These are phyloP conservation scores for Gracilaria gracilis DNA, from an alignment of 23 red algal species.

Conservation along the genomic window DNA sequence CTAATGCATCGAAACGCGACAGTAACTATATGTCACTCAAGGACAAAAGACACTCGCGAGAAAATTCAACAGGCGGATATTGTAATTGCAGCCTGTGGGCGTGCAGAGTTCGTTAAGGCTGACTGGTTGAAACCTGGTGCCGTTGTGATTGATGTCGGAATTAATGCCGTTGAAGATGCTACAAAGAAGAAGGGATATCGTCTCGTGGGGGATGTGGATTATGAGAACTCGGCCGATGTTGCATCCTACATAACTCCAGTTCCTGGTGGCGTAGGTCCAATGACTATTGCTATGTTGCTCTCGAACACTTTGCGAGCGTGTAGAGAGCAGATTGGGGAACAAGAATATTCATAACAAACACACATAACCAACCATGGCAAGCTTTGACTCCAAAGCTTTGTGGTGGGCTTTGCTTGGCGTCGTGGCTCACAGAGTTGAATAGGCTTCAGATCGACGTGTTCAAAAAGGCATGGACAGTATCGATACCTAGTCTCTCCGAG, in stretches of 20 bases:
- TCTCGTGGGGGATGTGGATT: slow-evolving; percentile 93
- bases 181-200: slow-evolving; percentile 87
- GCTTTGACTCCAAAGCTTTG: background rate
- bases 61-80: slow-evolving; percentile 81
- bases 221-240: slow-evolving; percentile 40
- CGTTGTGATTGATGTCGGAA: slow-evolving; percentile 90
- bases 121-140: slow-evolving; percentile 91
- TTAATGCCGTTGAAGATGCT: slow-evolving; percentile 82
- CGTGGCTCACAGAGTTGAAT: background rate
- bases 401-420: background rate
- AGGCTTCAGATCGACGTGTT: background rate
- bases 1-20: slow-evolving; percentile 86
- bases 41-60: slow-evolving; percentile 66
- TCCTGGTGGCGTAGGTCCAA: slow-evolving; percentile 91
- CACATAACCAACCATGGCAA: background rate
- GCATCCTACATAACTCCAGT: slow-evolving; percentile 89
- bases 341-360: background rate
- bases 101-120: slow-evolving; percentile 71
- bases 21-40: slow-evolving; percentile 91
- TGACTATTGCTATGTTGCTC: slow-evolving; percentile 99
- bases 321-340: slow-evolving; percentile 17
- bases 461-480: background rate
- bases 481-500: no score
- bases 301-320: slow-evolving; percentile 68
- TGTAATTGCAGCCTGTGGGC: slow-evolving; percentile 83